Conservation (phyloP, 192 early-diverging fungal genomes). For the Dispira simplex region DNA sequence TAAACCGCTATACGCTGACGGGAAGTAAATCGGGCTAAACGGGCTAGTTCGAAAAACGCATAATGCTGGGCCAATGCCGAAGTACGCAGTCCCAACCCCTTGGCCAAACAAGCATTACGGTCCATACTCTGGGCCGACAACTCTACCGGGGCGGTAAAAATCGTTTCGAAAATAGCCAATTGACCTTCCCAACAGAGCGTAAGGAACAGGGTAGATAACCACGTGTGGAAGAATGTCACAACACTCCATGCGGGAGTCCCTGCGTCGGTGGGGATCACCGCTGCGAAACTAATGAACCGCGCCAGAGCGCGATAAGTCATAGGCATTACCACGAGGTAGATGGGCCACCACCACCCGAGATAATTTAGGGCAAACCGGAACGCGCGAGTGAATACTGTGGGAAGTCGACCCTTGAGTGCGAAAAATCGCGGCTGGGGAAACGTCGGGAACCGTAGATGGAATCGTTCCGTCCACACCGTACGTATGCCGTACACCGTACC, state of each 20-base stretch:
- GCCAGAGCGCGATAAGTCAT: no score
- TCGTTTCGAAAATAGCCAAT: neutral
- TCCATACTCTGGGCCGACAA: neutral
- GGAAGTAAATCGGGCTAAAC: conserved; percentile 2
- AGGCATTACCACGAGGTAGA: neutral
- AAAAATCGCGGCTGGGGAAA: conserved; percentile 7
- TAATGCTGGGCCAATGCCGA: neutral
- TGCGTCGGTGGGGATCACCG: neutral
- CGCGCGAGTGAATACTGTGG: neutral
- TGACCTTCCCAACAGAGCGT: neutral
- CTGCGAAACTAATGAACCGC: neutral
- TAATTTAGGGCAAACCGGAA: neutral
- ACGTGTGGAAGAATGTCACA: neutral
- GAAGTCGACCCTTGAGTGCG: conserved; percentile 3
- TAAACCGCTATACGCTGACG: neutral
- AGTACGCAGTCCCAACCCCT: neutral
- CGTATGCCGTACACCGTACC: neutral
- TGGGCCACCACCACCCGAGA: neutral
- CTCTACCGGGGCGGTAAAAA: conserved; percentile 10
- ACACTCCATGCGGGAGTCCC: neutral
- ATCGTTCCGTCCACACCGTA: conserved; percentile 2
- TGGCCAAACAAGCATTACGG: conserved; percentile 4
- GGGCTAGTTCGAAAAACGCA: conserved; percentile 10
- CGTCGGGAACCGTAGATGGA: neutral
- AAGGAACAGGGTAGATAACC: neutral